Conservation (phyloP, 2,329 filamentous ascomycete species). For the Teratosphaeria pseudoeucalypti region DNA sequence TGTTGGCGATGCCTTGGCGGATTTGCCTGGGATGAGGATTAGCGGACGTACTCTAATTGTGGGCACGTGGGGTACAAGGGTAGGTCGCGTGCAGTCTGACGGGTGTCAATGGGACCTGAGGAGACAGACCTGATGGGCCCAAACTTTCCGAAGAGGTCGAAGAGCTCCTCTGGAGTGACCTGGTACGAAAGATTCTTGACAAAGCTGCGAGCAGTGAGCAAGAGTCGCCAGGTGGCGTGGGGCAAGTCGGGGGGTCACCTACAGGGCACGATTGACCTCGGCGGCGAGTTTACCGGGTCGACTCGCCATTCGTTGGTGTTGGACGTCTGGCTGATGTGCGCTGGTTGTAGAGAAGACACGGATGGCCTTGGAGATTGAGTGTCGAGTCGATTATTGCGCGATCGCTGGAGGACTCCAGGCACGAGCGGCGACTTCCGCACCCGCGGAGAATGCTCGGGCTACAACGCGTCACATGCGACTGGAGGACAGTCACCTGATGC, state of each 20-base stretch:
- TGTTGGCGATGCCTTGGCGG: slow-evolving; percentile 91
- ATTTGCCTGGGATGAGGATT: slow-evolving; percentile 60
- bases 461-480: neutral
- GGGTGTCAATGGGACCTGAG: slow-evolving; percentile 1
- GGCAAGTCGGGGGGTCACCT: slow-evolving; percentile 1
- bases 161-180: slow-evolving; percentile 92
- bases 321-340: slow-evolving; percentile 5
- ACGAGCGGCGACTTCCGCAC: neutral
- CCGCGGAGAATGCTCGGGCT: neutral
- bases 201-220: slow-evolving; percentile 54
- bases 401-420: neutral
- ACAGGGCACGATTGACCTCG: slow-evolving; percentile 71
- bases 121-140: slow-evolving; percentile 75
- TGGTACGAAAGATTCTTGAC: slow-evolving; percentile 78
- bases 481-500: neutral
- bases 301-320: neutral
- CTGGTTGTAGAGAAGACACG: neutral
- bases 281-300: slow-evolving; percentile 78
- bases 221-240: slow-evolving; percentile 3
- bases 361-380: neutral
- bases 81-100: neutral
- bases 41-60: neutral
- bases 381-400: neutral
- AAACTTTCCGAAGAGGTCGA: slow-evolving; percentile 97
- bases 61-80: neutral